A percentile compares a stretch with the other conserved stretches of the same genome.
Conservation (phyloP, 1,139 yeast genomes). For the Meyerozyma smithsonii region DNA sequence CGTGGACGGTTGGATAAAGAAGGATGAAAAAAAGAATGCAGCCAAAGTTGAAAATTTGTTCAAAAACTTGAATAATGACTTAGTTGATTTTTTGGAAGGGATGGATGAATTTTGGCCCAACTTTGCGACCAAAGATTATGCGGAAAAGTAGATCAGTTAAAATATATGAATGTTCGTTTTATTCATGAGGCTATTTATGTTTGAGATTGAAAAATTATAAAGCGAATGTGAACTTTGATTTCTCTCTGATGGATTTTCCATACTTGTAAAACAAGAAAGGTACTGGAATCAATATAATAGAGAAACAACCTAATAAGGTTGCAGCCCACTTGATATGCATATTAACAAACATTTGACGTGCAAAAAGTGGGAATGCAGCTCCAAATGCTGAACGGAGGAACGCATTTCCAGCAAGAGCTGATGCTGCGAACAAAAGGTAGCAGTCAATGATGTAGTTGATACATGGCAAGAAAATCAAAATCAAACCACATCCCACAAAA, state of each 20-base stretch:
- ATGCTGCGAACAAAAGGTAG: conserved; percentile 76
- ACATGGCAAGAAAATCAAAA: conserved; percentile 73
- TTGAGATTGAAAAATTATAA: not conserved
- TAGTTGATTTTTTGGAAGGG: not conserved
- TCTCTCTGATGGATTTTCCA: conserved; percentile 59
- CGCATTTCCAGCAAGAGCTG: conserved; percentile 87
- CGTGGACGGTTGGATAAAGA: not conserved
- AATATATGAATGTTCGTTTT: not conserved
- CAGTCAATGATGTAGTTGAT: conserved; percentile 78
- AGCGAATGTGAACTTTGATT: conserved; percentile 41
- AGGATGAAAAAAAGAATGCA: not conserved
- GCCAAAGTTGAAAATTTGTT: not conserved
- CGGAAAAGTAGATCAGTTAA: too few relatives aligned
- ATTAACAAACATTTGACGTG: conserved; percentile 64
- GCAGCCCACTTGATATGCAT: conserved; percentile 85
- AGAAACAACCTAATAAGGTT: conserved; percentile 67
- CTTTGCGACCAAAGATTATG: too few relatives aligned
- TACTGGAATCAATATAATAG: conserved; percentile 59
- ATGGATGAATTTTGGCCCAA: not conserved
- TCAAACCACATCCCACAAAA: conserved; percentile 69
- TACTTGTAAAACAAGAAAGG: conserved; percentile 67
- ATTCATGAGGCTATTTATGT: not conserved
- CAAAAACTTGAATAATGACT: not conserved
- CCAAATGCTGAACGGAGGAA: conserved; percentile 62
- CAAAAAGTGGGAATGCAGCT: conserved; percentile 44